phyloP scores from a whole-genome alignment of 371 early-diverging fungal genomes.

The Coemansia sp. region DNA sequence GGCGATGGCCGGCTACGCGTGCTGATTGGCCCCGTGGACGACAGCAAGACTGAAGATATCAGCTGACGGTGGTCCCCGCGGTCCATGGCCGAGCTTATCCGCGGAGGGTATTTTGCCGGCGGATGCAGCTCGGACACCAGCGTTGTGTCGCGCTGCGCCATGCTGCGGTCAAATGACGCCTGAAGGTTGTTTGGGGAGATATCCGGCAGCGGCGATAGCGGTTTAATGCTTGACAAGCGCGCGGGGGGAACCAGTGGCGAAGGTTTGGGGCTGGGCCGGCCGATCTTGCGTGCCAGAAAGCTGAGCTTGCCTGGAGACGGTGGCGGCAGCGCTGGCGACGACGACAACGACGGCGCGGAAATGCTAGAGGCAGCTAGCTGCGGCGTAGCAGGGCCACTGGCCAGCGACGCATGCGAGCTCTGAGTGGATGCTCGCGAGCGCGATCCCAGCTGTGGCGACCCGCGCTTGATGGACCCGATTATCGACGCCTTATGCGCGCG shows the following conservation, averaged over 20 bases:
- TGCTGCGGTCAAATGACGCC: constrained; percentile 45
- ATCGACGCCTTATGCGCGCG: constrained; percentile 41
- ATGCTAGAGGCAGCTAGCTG: not conserved
- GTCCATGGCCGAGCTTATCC: constrained; percentile 19
- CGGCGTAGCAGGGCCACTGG: not conserved
- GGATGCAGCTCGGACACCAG: constrained; percentile 6
- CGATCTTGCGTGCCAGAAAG: constrained; percentile 6
- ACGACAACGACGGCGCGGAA: not conserved
- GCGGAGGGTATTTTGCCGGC: constrained; percentile 9
- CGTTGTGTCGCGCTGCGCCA: constrained; percentile 33
- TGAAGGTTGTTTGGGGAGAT: constrained; percentile 47
- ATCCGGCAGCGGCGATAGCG: constrained; percentile 39
- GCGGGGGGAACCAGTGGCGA: constrained; percentile 13
- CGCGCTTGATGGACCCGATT: constrained; percentile 39
- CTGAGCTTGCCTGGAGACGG: constrained; percentile 5
- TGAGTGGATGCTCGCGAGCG: constrained; percentile 12
- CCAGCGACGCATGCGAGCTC: constrained; percentile 5
- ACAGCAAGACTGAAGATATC: constrained; percentile 20
- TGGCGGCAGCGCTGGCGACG: no score
- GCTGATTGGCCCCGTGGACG: not conserved
- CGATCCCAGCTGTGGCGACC: constrained; percentile 5
- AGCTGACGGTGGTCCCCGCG: constrained; percentile 6
- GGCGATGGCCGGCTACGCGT: constrained; percentile 2
- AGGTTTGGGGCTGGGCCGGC: not conserved
- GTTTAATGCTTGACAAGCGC: constrained; percentile 18